Base-by-base conservation (phyloP, 495 filamentous ascomycete genomes). In the Astrothelium macrocarpum region DNA sequence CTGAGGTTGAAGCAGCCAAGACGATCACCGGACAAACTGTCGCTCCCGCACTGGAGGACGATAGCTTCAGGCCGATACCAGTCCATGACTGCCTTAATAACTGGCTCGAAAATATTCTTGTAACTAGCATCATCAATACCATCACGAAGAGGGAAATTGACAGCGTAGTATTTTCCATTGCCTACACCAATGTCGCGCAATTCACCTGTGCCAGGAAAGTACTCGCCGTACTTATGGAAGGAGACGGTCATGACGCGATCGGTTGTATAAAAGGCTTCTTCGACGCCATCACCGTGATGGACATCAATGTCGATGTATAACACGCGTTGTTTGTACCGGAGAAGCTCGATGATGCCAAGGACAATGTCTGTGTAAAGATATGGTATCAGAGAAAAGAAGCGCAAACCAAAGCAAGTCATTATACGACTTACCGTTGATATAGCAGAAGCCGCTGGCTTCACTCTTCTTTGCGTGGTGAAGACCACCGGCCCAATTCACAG, bases 221-320 rank as follows among this genome's bases (percentile, higher is more conserved):
- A 98, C 71, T 97, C 94, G 74, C 95, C 94, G 76, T 96, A 98
- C 69, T 98, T 98, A 78, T 98, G 94, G 76, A 97, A 97, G 18
- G 91, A 96, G 43, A 91, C 87, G 0, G 95, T 97, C 93, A 98
- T 96, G 71, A 98, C 94, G 69, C 94, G 86, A 77, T 98, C 93
- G 18, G 94, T 98, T 23, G 91, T 94, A 71, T 95, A 96, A 70
- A 98, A 98, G 7, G 94, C 94, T 71, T 97, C 93, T 74, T 98
- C 94, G 26, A 98, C 94, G 65, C 94, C 94, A 72, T 98, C 94
- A 45, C 94, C 94, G 70, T 98, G 94, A 75, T 98, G 94, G 20
- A 98, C 95, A 75, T 98, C 94, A 68, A 98, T 97, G 73, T 98
- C 94, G 66, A 98, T 89, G 75, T 98, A 98, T 29, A 98, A 82